Conservation (phyloP, 1,139 yeast species). For the Hansenula anomala region DNA sequence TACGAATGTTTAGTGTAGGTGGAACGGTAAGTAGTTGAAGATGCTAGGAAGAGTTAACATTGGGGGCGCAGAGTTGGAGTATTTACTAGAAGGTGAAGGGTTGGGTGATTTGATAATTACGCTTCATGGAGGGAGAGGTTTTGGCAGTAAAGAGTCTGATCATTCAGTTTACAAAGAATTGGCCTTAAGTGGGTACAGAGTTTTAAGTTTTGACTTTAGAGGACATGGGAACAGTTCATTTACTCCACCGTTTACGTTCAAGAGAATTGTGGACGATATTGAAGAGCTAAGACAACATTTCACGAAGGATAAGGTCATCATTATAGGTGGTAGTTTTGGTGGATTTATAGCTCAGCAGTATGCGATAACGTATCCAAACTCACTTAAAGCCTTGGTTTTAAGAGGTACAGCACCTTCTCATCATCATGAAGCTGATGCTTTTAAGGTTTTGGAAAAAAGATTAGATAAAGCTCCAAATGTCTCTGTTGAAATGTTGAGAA, state of each 20-base stretch:
- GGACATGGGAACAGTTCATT: slow-evolving; percentile 18
- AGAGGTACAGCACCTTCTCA: slow-evolving; percentile 21
- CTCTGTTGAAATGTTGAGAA: slow-evolving; percentile 14
- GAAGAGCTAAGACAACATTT: slow-evolving; percentile 13
- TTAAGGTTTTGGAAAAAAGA: slow-evolving; percentile 7
- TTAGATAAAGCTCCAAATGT: slow-evolving; percentile 13
- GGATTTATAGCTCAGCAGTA: slow-evolving; percentile 21
- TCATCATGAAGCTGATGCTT: slow-evolving; percentile 17
- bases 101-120: slow-evolving; percentile 15
- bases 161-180: slow-evolving; percentile 14
- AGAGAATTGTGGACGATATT: slow-evolving; percentile 18
- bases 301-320: slow-evolving; percentile 6
- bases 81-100: slow-evolving; percentile 6
- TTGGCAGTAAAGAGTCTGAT: slow-evolving; percentile 17
- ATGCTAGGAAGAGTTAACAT: not conserved
- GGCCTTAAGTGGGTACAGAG: slow-evolving; percentile 15
- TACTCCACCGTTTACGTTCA: slow-evolving; percentile 17
- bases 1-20: too few relatives aligned
- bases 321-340: slow-evolving; percentile 21
- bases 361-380: slow-evolving; percentile 15
- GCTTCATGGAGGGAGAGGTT: slow-evolving; percentile 20
- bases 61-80: slow-evolving; percentile 11
- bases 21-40: too few relatives aligned
- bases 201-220: slow-evolving; percentile 18
- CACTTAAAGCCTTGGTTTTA: slow-evolving; percentile 9